Evolutionary conservation across 768 basidiomycete genomes (phyloP), one percentile per base, ranked within the genome.

Genomic region (Fomitopsis serialis): DNA sequence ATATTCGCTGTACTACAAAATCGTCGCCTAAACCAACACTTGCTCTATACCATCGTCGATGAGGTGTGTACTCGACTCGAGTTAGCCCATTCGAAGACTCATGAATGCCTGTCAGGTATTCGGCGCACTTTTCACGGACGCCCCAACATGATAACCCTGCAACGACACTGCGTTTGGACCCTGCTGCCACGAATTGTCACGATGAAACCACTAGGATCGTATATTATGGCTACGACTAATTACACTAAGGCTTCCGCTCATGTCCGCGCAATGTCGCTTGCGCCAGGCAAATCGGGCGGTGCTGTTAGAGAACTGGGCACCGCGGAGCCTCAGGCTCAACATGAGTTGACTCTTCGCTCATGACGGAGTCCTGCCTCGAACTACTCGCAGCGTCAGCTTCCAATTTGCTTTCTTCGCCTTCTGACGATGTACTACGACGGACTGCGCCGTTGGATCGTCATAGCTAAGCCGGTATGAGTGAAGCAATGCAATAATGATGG

Each of bases 1-100:
- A 89, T 97, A 55, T 98, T 98, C 66, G 86, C 93, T 4, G 92
- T 96, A 1, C 66, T 98, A 42, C 97, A 99, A 69, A 97, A 98
- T 65, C 80, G 85, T 45, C 81, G 96, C n/a, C 75, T 98, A 29
- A 97, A 96, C 68, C 92, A 96, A 64, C 94, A 97, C 65, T 84
- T 98, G 50, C 79, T 85, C 15, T 90, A 97, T 65, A 90, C 83
- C 35, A 80, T 97, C 50, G 70, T 92, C 24, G 95, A 98, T 58
- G 96, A 98, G 81, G 94, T 95, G 52, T 37, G 77, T 60, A 10
- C 1, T 22, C 15, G 21, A 11, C 23, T 21, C 10, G 36, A 25
- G 17, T 12, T 21, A 7, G 6, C 43, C 37, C 36, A 50, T n/a
- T 12, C 47, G n/a, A 40, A 21, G 23, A 12, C 43, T 48, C 36